Evolutionary conservation across 805 yeast genomes (phyloP), one percentile per base, ranked within the genome.

Genomic region (Starmerella sp.): DNA sequence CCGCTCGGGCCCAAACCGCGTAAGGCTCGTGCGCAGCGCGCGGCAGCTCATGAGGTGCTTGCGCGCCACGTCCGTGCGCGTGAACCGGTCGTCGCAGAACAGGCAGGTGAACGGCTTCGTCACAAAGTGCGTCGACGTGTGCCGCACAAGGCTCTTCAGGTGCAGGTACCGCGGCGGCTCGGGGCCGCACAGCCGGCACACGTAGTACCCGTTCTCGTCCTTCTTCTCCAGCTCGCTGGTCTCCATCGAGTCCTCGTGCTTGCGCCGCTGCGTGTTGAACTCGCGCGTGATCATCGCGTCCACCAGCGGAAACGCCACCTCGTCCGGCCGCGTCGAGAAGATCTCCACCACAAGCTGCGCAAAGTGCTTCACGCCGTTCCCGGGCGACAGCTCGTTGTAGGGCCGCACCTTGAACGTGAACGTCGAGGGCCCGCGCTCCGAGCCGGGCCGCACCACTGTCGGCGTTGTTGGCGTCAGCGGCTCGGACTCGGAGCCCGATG

Each of bases 211-310:
- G 15, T 46, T 32, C 31, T 46, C 41, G 15, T 17, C 39, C 31
- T 32, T 32, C 7, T 10, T 6, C 38, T 34, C 49, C 31, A 17
- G 38, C 41, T 31, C 37, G 41, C 41, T 13, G 2, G 31, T 31
- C 10, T 17, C 7, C 31, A 46, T 31, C 13, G 34, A 28, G 34
- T 42, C 46, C 34, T 42, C 46, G 34, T 42, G 46, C 46, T 28
- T 22, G 15, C 34, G 46, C 14, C 46, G 46, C 46, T 42, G 46
- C 17, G 46, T 15, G 34, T 42, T 42, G 46, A 28, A 28, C 46
- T 42, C 46, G 34, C 46, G 46, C 46, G 46, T 42, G 34, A 42
- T 22, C 46, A 42, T 22, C n/a, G 31, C 46, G 46, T 42, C 46
- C 13, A 42, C 46, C 1, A 42, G 46, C 4, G 46, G 46, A 28